A percentile compares a stretch with the other conserved stretches of the same genome.
Evolutionary conservation across 257 asterid genomes (phyloP).

Genomic region (Forsythia viridissima): DNA sequence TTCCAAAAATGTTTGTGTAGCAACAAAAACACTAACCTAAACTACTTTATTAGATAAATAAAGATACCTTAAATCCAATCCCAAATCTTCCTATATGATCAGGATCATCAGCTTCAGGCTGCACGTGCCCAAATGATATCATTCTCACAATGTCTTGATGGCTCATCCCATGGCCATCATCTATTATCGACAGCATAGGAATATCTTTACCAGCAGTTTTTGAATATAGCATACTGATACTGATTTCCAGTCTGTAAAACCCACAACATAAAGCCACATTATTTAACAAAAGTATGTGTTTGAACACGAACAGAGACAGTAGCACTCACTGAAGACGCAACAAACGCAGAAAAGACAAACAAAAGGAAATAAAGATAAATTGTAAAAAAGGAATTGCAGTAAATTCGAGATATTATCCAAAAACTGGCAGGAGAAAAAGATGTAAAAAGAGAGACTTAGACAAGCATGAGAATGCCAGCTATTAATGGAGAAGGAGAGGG

Average conservation of each 20-base stretch:
- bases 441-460: background rate
- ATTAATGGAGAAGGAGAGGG: background rate
- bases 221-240: conserved; percentile 46
- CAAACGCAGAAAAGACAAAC: background rate
- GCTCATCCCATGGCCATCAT: conserved; percentile 78
- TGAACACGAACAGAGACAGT: conserved; percentile 12
- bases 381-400: background rate
- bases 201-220: conserved; percentile 46
- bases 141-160: conserved; percentile 61
- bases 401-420: background rate
- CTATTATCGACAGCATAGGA: conserved; percentile 70
- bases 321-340: background rate
- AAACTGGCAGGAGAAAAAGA: conserved; percentile 3
- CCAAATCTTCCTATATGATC: conserved; percentile 76
- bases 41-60: background rate
- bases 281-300: conserved; percentile 18
- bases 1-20: background rate
- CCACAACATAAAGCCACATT: conserved; percentile 17
- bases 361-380: background rate
- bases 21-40: background rate
- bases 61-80: conserved; percentile 76
- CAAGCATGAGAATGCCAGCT: background rate
- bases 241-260: conserved; percentile 55
- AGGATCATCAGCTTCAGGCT: conserved; percentile 50
- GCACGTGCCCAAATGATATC: conserved; percentile 76